Conservation (phyloP, 2,329 filamentous ascomycete species). For the Colletotrichum sp. region DNA sequence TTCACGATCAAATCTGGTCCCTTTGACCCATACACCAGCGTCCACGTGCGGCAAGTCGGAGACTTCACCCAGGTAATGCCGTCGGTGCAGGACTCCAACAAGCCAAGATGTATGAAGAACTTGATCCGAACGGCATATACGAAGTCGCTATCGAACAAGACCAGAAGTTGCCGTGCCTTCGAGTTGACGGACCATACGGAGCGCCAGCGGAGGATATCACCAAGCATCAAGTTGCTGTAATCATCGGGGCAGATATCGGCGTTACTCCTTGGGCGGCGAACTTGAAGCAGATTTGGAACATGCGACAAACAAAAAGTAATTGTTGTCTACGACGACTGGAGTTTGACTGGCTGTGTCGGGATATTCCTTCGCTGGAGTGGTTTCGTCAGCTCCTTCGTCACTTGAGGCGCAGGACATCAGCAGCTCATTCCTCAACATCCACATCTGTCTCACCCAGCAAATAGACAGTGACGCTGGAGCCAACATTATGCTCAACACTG, state of each 20-base stretch:
- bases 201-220: constrained; percentile 98
- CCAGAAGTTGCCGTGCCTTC: constrained; percentile 86
- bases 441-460: constrained; percentile 93
- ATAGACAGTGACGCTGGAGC: constrained; percentile 91
- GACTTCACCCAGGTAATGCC: constrained; percentile 92
- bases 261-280: constrained; percentile 88
- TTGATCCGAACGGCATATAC: constrained; percentile 96
- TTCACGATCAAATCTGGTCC: constrained; percentile 99
- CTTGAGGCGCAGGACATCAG: constrained; percentile 87
- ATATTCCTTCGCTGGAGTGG: constrained; percentile 97
- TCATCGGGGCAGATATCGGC: constrained; percentile 86
- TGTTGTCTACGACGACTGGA: constrained; percentile 90
- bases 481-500: constrained; percentile 96
- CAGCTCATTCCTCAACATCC: no score
- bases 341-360: constrained; percentile 98
- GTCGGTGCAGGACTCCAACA: constrained; percentile 89
- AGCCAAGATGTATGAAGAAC: constrained; percentile 85
- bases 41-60: constrained; percentile 95
- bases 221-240: constrained; percentile 85
- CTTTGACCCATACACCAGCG: constrained; percentile 90
- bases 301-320: constrained; percentile 88
- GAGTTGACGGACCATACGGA: constrained; percentile 95
- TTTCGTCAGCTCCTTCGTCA: constrained; percentile 93
- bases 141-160: constrained; percentile 96
- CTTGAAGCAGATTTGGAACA: constrained; percentile 97